A percentile compares a stretch with the other conserved stretches of the same genome.
phyloP scores from a whole-genome alignment of 768 basidiomycete genomes.

The Amanita jacksonii region DNA sequence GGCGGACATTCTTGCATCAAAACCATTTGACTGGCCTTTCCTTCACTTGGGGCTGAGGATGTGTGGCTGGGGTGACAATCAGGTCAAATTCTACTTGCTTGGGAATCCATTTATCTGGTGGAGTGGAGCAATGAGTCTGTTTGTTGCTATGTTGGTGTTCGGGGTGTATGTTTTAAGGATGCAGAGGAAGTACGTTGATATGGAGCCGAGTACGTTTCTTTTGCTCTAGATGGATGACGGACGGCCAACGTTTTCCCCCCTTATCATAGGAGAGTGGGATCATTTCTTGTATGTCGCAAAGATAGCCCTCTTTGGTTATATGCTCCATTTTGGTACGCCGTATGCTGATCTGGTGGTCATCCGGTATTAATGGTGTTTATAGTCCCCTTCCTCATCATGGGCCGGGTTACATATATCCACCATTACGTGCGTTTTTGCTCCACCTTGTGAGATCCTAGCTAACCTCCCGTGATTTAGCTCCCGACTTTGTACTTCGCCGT shows the following conservation, averaged over 20 bases:
- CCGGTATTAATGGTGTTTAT: slow-evolving; percentile 6
- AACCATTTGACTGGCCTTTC: slow-evolving; percentile 91
- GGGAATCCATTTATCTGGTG: slow-evolving; percentile 94
- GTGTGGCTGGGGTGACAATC: slow-evolving; percentile 90
- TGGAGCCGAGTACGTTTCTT: slow-evolving; percentile 65
- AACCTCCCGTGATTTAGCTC: slow-evolving; percentile 37
- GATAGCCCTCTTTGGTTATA: slow-evolving; percentile 87
- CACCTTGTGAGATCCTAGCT: slow-evolving; percentile 1
- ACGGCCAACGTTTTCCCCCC: slow-evolving; percentile 5
- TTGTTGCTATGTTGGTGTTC: slow-evolving; percentile 41
- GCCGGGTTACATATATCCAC: slow-evolving; percentile 91
- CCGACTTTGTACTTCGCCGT: slow-evolving; percentile 97
- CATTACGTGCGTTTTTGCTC: slow-evolving; percentile 65
- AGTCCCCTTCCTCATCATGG: slow-evolving; percentile 99
- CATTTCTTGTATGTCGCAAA: slow-evolving; percentile 91
- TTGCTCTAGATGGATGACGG: background rate
- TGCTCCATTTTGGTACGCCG: slow-evolving; percentile 74
- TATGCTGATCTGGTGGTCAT: background rate
- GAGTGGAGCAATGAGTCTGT: slow-evolving; percentile 62
- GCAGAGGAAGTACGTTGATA: slow-evolving; percentile 88
- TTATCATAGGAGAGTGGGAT: slow-evolving; percentile 71
- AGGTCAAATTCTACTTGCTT: slow-evolving; percentile 88
- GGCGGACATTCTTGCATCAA: slow-evolving; percentile 93
- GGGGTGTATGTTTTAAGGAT: slow-evolving; percentile 66
- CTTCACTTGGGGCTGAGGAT: slow-evolving; percentile 85